These are phyloP conservation scores for Arthrobotrys iridis DNA, from an alignment of 2,329 filamentous ascomycete species.

Conservation along the genomic window DNA sequence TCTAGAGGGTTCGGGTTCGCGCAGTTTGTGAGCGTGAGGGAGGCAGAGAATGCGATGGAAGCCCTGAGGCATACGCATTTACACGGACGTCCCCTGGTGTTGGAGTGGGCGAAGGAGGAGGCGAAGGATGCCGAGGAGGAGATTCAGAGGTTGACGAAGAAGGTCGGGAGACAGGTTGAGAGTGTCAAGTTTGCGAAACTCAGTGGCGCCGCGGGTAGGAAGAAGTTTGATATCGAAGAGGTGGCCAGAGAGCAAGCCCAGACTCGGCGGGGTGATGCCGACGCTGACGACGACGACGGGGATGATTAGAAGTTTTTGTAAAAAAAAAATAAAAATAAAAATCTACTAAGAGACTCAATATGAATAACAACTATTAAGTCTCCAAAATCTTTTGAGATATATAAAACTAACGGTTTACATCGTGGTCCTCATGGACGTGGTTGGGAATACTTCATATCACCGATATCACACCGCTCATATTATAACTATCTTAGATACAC, in stretches of 20 bases:
- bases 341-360: background rate
- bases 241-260: slow-evolving; percentile 70
- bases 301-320: slow-evolving; percentile 39
- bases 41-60: slow-evolving; percentile 90
- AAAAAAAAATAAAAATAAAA: too few relatives aligned
- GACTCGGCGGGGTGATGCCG: background rate
- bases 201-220: slow-evolving; percentile 77
- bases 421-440: too few relatives aligned
- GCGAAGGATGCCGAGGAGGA: slow-evolving; percentile 92
- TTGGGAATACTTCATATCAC: too few relatives aligned
- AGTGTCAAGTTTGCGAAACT: slow-evolving; percentile 90
- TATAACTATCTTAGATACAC: too few relatives aligned
- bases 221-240: slow-evolving; percentile 85
- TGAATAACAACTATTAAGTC: too few relatives aligned
- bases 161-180: slow-evolving; percentile 88
- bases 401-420: too few relatives aligned
- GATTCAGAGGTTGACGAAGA: slow-evolving; percentile 96
- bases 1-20: slow-evolving; percentile 96
- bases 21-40: slow-evolving; percentile 89
- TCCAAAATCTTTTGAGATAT: too few relatives aligned
- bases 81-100: slow-evolving; percentile 84
- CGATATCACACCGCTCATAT: too few relatives aligned
- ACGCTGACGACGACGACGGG: slow-evolving; percentile 24
- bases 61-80: slow-evolving; percentile 92
- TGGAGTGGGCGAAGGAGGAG: slow-evolving; percentile 91